Percentiles rank a stretch among this genome's conserved stretches.
Conservation (phyloP, 768 basidiomycete species). For the Royoungia palumana region DNA sequence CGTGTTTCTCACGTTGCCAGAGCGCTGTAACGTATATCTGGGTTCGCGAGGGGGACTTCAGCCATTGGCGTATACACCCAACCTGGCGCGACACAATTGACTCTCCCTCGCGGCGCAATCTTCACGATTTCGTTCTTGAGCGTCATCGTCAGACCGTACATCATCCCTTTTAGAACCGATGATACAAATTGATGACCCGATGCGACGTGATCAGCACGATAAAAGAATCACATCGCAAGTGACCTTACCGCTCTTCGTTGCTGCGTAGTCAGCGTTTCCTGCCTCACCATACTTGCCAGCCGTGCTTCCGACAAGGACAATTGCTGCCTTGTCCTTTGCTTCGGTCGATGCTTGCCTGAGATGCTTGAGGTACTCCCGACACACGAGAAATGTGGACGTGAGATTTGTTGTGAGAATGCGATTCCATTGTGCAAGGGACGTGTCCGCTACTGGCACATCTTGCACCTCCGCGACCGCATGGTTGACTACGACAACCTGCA, state of each 20-base stretch:
- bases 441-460: conserved; percentile 48
- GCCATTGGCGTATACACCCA: conserved; percentile 67
- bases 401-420: conserved; percentile 56
- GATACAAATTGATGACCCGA: no score
- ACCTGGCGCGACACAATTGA: conserved; percentile 64
- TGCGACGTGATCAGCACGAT: not conserved
- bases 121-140: conserved; percentile 79
- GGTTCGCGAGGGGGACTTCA: conserved; percentile 53
- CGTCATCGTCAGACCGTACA: conserved; percentile 64
- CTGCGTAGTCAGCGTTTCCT: conserved; percentile 60
- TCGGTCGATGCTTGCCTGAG: conserved; percentile 37
- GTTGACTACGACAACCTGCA: conserved; percentile 59
- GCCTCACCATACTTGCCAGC: conserved; percentile 71
- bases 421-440: conserved; percentile 63
- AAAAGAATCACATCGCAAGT: not conserved
- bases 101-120: conserved; percentile 62
- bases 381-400: conserved; percentile 61
- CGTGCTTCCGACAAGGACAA: conserved; percentile 65
- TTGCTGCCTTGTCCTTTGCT: conserved; percentile 49
- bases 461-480: conserved; percentile 49
- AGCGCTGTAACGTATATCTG: conserved; percentile 50
- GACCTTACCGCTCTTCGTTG: conserved; percentile 57
- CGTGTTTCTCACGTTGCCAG: conserved; percentile 58
- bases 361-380: conserved; percentile 52
- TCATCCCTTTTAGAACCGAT: conserved; percentile 44